A percentile compares a stretch with the other conserved stretches of the same genome.
Conservation (phyloP, 495 filamentous ascomycete species). For the Daldinia caldariorum region DNA sequence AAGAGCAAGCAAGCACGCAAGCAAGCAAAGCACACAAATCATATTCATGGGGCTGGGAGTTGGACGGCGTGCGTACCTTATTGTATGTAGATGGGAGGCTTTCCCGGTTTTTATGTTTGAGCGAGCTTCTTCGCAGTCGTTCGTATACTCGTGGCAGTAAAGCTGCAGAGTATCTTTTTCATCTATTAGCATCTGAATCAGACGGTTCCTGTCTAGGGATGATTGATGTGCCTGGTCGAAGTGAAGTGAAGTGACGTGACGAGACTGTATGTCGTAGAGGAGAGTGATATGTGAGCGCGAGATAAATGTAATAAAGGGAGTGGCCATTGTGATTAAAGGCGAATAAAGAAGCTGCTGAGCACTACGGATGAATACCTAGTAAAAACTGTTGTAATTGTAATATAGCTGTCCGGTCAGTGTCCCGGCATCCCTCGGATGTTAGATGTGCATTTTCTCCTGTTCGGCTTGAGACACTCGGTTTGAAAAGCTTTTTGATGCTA, state of each 20-base stretch:
- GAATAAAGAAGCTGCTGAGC: not conserved
- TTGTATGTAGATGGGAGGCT: constrained; percentile 34
- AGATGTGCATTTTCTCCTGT: not conserved
- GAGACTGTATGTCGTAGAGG: not conserved
- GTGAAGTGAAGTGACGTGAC: not conserved
- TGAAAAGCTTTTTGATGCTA: not conserved
- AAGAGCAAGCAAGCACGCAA: constrained; percentile 5
- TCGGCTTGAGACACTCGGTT: not conserved
- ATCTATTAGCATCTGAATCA: constrained; percentile 11
- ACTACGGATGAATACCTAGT: not conserved
- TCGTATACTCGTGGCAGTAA: not conserved
- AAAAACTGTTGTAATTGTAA: not conserved
- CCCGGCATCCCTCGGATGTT: not conserved
- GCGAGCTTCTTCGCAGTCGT: constrained; percentile 16
- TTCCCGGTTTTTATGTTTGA: constrained; percentile 29
- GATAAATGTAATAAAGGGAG: not conserved
- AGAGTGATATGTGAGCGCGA: not conserved
- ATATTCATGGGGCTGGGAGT: constrained; percentile 38
- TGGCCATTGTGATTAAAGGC: not conserved
- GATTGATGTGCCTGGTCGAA: not conserved
- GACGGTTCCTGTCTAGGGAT: not conserved
- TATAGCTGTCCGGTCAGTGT: not conserved
- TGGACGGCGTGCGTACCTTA: constrained; percentile 32
- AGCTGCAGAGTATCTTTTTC: constrained; percentile 9
- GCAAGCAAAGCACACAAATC: constrained; percentile 19